Conservation (phyloP, 2,329 filamentous ascomycete species). For the Paramyrothecium sp. region DNA sequence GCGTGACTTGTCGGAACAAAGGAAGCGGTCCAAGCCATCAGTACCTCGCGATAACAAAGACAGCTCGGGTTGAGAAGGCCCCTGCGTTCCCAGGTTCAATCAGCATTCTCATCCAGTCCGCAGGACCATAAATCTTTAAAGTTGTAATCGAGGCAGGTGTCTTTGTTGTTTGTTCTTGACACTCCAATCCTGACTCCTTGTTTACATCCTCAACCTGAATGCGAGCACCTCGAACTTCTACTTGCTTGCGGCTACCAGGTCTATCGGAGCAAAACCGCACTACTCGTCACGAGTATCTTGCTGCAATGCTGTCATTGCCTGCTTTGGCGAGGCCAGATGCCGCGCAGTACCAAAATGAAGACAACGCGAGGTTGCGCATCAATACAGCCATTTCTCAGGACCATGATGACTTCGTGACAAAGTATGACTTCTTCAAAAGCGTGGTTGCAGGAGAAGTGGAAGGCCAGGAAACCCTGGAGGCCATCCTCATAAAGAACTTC, state of each 20-base stretch:
- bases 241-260: slow-evolving; percentile 25
- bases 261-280: slow-evolving; percentile 16
- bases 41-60: too few relatives aligned
- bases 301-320: not conserved
- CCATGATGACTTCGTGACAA: not conserved
- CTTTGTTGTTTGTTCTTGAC: too few relatives aligned
- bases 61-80: too few relatives aligned
- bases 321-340: not conserved
- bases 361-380: not conserved
- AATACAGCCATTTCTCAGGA: not conserved
- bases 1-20: too few relatives aligned
- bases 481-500: slow-evolving; percentile 32
- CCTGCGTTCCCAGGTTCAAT: too few relatives aligned
- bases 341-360: not conserved
- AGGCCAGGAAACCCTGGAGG: slow-evolving; percentile 16
- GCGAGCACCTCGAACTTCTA: slow-evolving; percentile 28
- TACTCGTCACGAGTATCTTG: too few relatives aligned
- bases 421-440: not conserved
- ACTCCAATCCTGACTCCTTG: too few relatives aligned
- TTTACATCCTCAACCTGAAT: slow-evolving; percentile 4
- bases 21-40: too few relatives aligned
- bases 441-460: not conserved
- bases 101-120: too few relatives aligned
- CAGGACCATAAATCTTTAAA: too few relatives aligned
- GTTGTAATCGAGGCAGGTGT: too few relatives aligned